These are phyloP conservation scores for Beauveria sp. DNA, from an alignment of 2,329 filamentous ascomycete genomes.

Conservation along the genomic window DNA sequence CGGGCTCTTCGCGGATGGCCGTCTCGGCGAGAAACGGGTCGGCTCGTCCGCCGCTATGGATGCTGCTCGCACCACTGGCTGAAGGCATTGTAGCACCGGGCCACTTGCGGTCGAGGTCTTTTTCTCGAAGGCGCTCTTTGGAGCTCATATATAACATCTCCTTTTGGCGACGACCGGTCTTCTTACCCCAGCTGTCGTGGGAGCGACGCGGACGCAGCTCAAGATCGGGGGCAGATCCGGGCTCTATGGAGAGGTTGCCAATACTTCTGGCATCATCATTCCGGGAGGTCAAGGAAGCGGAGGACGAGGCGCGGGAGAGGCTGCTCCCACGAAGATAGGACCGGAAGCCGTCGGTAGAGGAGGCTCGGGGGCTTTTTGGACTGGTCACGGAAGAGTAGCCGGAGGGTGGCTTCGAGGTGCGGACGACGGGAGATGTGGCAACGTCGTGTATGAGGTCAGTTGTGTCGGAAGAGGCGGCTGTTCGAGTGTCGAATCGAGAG, in stretches of 20 bases:
- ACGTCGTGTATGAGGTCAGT: conserved; percentile 50
- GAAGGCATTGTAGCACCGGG: conserved; percentile 15
- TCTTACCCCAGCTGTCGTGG: conserved; percentile 56
- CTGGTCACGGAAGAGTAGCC: conserved; percentile 48
- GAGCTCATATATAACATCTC: conserved; percentile 69
- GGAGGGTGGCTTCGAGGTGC: conserved; percentile 74
- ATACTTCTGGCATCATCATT: conserved; percentile 55
- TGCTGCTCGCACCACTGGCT: conserved; percentile 33
- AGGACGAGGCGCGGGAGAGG: conserved; percentile 50
- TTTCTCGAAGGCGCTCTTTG: conserved; percentile 57
- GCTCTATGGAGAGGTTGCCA: conserved; percentile 57
- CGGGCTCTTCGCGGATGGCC: conserved; percentile 48
- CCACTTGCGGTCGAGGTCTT: conserved; percentile 54
- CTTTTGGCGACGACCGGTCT: conserved; percentile 43
- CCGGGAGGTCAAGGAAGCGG: conserved; percentile 45
- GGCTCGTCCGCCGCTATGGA: conserved; percentile 28
- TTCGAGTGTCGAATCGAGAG: conserved; percentile 20
- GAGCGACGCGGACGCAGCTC: conserved; percentile 48
- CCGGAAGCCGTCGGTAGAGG: conserved; percentile 33
- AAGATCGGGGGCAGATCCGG: conserved; percentile 37
- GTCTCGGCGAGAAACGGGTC: conserved; percentile 46
- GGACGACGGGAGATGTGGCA: conserved; percentile 62
- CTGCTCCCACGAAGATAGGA: conserved; percentile 45
- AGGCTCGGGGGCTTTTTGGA: conserved; percentile 47
- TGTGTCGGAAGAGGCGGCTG: conserved; percentile 32